Percentiles rank a stretch among this genome's conserved stretches.
Evolutionary conservation across 2,329 filamentous ascomycete species (phyloP).

Genomic region (Xylariales sp.): DNA sequence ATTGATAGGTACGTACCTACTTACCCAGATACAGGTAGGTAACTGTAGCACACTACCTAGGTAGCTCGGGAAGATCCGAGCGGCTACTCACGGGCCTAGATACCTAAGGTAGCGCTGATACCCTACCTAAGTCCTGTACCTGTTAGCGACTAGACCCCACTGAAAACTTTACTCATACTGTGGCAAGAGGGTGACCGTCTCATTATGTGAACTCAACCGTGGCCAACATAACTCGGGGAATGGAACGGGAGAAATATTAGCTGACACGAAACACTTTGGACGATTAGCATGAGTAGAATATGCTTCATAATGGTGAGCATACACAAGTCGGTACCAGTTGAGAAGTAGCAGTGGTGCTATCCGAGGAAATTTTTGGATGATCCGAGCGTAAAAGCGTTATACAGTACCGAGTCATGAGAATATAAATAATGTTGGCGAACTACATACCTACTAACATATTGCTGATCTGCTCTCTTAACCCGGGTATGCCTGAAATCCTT

Average conservation of each 20-base stretch:
- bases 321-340: not conserved
- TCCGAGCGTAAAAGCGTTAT: not conserved
- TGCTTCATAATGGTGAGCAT: not conserved
- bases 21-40: no score
- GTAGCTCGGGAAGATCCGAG: not conserved
- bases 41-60: not conserved
- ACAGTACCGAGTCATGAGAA: no score
- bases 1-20: not conserved
- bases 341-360: not conserved
- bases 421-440: no score
- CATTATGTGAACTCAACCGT: not conserved
- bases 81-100: not conserved
- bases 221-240: not conserved
- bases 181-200: not conserved
- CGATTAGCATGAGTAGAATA: no score
- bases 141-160: not conserved
- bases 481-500: conserved; percentile 17
- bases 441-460: not conserved
- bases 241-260: not conserved
- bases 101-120: not conserved
- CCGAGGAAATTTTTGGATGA: not conserved
- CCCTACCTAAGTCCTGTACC: not conserved
- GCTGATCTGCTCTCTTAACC: conserved; percentile 7
- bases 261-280: no score
- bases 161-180: not conserved